A percentile compares a stretch with the other conserved stretches of the same genome.
Conservation (phyloP, 805 yeast species). For the Candida corydali region DNA sequence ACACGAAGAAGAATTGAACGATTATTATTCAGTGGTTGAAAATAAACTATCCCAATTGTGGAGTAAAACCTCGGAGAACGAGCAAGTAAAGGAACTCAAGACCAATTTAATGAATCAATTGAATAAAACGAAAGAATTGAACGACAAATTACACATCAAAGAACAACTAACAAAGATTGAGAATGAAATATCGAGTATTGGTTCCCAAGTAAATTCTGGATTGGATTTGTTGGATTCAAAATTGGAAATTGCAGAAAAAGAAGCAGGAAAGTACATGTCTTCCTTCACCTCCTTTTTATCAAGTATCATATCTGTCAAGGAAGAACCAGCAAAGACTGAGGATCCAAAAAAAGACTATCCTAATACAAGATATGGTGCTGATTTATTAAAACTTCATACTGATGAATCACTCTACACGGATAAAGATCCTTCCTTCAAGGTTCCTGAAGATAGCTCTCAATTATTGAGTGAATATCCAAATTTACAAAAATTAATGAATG, state of each 20-base stretch:
- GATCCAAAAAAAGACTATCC: too few relatives aligned
- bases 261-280: constrained; percentile 57
- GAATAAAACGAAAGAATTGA: constrained; percentile 22
- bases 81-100: constrained; percentile 29
- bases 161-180: constrained; percentile 11
- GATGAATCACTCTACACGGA: constrained; percentile 13
- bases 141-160: constrained; percentile 18
- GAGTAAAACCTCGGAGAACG: constrained; percentile 29
- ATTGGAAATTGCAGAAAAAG: constrained; percentile 67
- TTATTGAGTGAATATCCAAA: constrained; percentile 44
- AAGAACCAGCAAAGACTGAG: constrained; percentile 16
- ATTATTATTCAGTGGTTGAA: constrained; percentile 46
- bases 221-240: constrained; percentile 68
- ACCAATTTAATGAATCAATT: constrained; percentile 26
- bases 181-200: constrained; percentile 11
- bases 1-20: constrained; percentile 52
- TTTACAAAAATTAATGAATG: constrained; percentile 52
- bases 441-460: constrained; percentile 47
- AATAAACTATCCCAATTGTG: constrained; percentile 29
- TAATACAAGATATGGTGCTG: constrained; percentile 35
- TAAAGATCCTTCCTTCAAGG: constrained; percentile 28
- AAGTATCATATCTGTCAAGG: constrained; percentile 26
- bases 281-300: constrained; percentile 56
- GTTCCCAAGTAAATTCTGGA: constrained; percentile 46
- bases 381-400: constrained; percentile 37